phyloP scores from a whole-genome alignment of 1,139 yeast species.

The Nakaseomyces bracarensis region DNA sequence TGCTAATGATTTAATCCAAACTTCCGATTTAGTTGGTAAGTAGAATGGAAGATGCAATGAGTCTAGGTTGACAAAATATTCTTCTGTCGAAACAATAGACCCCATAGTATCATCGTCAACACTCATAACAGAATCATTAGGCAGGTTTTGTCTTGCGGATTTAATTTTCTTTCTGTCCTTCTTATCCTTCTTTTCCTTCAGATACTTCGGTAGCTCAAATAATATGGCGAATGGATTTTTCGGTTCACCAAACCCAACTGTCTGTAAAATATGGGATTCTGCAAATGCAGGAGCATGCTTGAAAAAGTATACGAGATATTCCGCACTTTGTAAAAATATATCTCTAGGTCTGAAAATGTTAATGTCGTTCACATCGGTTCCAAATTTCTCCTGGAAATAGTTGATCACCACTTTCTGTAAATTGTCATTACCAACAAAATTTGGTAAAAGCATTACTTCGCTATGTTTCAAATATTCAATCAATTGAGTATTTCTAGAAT shows the following conservation, averaged over 20 bases:
- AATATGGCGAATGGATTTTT: slow-evolving; percentile 66
- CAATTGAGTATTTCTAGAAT: slow-evolving; percentile 26
- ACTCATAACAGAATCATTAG: slow-evolving; percentile 6
- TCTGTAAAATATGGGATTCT: slow-evolving; percentile 61
- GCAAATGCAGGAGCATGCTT: slow-evolving; percentile 71
- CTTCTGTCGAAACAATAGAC: slow-evolving; percentile 30
- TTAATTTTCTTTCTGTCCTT: slow-evolving; percentile 55
- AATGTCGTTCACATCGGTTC: slow-evolving; percentile 57
- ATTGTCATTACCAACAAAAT: slow-evolving; percentile 40
- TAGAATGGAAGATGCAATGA: slow-evolving; percentile 20
- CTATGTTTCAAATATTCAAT: slow-evolving; percentile 33
- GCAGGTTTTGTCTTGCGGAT: slow-evolving; percentile 7
- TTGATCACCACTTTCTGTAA: slow-evolving; percentile 59
- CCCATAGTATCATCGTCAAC: slow-evolving; percentile 21
- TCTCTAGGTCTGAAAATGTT: slow-evolving; percentile 48
- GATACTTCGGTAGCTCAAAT: slow-evolving; percentile 60
- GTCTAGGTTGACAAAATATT: slow-evolving; percentile 28
- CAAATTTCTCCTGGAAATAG: slow-evolving; percentile 58
- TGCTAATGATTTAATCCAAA: slow-evolving; percentile 53
- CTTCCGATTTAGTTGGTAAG: slow-evolving; percentile 31
- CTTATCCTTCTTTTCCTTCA: slow-evolving; percentile 62
- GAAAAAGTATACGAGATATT: slow-evolving; percentile 63
- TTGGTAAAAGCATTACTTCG: slow-evolving; percentile 34
- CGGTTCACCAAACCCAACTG: slow-evolving; percentile 70
- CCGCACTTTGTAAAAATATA: slow-evolving; percentile 41